Conservation (phyloP, 345 rosid genomes). For the Citrus cavaleriei region DNA sequence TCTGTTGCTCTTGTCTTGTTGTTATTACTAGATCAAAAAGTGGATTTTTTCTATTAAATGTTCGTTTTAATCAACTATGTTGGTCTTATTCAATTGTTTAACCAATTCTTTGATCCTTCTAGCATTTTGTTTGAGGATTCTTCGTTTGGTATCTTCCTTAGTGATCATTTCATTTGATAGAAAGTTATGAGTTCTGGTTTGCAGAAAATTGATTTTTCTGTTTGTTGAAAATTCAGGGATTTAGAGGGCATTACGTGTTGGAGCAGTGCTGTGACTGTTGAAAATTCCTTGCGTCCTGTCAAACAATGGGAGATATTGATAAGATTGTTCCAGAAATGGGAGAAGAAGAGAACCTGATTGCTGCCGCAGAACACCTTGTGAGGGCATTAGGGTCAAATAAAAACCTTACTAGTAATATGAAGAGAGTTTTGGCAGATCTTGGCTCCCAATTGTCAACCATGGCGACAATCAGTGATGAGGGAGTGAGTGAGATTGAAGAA, state of each 20-base stretch:
- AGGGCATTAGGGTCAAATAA: slow-evolving; percentile 55
- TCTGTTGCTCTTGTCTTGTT: neutral
- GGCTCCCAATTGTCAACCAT: slow-evolving; percentile 55
- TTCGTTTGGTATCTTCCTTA: neutral
- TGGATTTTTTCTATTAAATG: neutral
- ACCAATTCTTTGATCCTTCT: neutral
- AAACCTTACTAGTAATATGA: slow-evolving; percentile 54
- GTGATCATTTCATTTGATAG: neutral
- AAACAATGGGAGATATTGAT: slow-evolving; percentile 50
- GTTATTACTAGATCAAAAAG: neutral
- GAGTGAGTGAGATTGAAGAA: slow-evolving; percentile 36
- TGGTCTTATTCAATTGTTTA: neutral
- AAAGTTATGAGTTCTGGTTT: slow-evolving; percentile 7
- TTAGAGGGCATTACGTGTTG: neutral
- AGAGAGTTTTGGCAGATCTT: slow-evolving; percentile 55
- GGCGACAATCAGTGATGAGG: slow-evolving; percentile 29
- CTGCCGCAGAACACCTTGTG: slow-evolving; percentile 54
- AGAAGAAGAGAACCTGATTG: slow-evolving; percentile 62
- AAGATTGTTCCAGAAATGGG: slow-evolving; percentile 23
- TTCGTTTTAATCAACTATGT: neutral
- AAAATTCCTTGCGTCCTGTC: slow-evolving; percentile 5
- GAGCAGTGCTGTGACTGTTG: neutral
- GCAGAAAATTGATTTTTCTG: neutral
- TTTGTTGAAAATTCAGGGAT: slow-evolving; percentile 1
- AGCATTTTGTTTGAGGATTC: neutral